phyloP scores from a whole-genome alignment of 2,329 filamentous ascomycete genomes.

The Hymenoscyphus fraxineus region DNA sequence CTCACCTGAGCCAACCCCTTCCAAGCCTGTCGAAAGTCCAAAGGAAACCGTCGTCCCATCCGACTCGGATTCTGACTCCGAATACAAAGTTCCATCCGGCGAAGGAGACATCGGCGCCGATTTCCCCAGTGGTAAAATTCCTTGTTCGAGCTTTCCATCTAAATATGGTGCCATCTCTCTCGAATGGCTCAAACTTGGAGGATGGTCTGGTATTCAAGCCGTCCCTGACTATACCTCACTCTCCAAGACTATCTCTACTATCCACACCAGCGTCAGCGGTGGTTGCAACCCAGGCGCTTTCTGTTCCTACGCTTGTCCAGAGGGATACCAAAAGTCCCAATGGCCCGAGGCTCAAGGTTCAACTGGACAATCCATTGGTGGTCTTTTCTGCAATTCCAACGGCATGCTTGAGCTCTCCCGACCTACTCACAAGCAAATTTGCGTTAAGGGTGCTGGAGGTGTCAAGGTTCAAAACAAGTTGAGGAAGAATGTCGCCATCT shows the following conservation, averaged over 20 bases:
- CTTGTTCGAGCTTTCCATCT: slow-evolving; percentile 72
- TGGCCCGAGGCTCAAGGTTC: slow-evolving; percentile 77
- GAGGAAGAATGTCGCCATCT: slow-evolving; percentile 63
- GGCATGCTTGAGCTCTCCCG: slow-evolving; percentile 79
- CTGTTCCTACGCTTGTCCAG: slow-evolving; percentile 92
- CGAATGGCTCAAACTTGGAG: slow-evolving; percentile 63
- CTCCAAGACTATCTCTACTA: slow-evolving; percentile 57
- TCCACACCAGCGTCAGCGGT: slow-evolving; percentile 55
- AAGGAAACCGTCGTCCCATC: slow-evolving; percentile 35
- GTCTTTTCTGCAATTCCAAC: slow-evolving; percentile 70
- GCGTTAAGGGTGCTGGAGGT: slow-evolving; percentile 63
- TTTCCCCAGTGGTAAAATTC: slow-evolving; percentile 72
- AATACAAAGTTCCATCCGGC: slow-evolving; percentile 19
- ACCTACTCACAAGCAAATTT: slow-evolving; percentile 62
- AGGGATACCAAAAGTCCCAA: slow-evolving; percentile 87
- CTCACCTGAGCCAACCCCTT: slow-evolving; percentile 21
- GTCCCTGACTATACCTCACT: slow-evolving; percentile 49
- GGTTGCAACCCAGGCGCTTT: slow-evolving; percentile 61
- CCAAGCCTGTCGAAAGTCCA: slow-evolving; percentile 37
- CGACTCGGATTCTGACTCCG: slow-evolving; percentile 31
- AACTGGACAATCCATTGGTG: slow-evolving; percentile 82
- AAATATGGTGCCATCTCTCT: slow-evolving; percentile 74
- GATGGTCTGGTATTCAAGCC: slow-evolving; percentile 78
- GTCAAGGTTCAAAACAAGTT: slow-evolving; percentile 76
- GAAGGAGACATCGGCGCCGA: slow-evolving; percentile 56